phyloP scores from a whole-genome alignment of 305 asterid species.

The Plantago lanceolata region DNA sequence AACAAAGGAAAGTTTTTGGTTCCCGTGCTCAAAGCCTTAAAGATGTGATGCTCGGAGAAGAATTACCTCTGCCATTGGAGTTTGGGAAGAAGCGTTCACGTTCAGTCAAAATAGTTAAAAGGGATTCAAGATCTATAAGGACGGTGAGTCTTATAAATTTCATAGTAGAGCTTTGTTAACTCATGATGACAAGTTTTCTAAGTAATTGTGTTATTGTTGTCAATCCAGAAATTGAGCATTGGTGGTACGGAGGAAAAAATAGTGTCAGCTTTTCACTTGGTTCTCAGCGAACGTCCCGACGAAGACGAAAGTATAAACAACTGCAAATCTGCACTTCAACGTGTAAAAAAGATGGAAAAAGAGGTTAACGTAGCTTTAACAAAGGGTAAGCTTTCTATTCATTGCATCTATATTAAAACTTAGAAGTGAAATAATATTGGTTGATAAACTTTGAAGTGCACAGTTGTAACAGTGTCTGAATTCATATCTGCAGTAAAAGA shows the following conservation, averaged over 20 bases:
- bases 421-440: neutral
- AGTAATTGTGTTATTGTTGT: conserved; percentile 12
- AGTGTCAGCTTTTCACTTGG: conserved; percentile 71
- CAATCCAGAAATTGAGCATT: conserved; percentile 67
- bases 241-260: conserved; percentile 86
- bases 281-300: conserved; percentile 46
- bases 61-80: conserved; percentile 69
- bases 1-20: conserved; percentile 88
- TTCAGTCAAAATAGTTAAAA: conserved; percentile 65
- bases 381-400: conserved; percentile 42
- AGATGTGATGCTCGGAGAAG: conserved; percentile 74
- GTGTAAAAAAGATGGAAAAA: conserved; percentile 70
- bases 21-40: conserved; percentile 62
- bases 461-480: neutral
- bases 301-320: conserved; percentile 76
- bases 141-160: conserved; percentile 48
- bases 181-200: conserved; percentile 6
- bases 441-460: neutral
- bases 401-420: neutral
- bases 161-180: conserved; percentile 22
- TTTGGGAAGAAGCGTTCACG: conserved; percentile 71
- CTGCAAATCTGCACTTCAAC: conserved; percentile 67
- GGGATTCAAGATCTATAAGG: conserved; percentile 75
- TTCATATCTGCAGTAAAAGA: conserved; percentile 50
- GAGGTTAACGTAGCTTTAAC: conserved; percentile 57